Evolutionary conservation across 768 basidiomycete genomes (phyloP).

Genomic region (Tulasnella sp.): DNA sequence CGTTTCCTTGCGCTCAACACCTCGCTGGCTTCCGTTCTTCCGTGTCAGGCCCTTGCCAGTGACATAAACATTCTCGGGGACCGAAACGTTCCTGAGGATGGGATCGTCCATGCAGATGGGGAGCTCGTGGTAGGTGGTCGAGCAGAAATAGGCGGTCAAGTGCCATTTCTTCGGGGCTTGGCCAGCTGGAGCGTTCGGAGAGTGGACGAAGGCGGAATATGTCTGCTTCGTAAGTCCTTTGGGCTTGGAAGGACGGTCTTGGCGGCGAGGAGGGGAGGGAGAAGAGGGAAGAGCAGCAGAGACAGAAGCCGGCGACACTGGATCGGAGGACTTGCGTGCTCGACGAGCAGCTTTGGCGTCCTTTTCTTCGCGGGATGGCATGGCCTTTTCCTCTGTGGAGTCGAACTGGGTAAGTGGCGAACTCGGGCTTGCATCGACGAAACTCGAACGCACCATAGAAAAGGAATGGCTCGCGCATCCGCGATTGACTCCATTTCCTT

Average conservation of each 20-base stretch:
- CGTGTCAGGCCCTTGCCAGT: conserved; percentile 43
- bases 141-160: conserved; percentile 34
- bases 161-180: conserved; percentile 57
- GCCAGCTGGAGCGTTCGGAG: conserved; percentile 39
- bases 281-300: neutral
- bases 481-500: conserved; percentile 73
- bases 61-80: conserved; percentile 60
- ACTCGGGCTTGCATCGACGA: neutral
- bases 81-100: conserved; percentile 52
- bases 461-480: conserved; percentile 63
- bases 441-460: conserved; percentile 40
- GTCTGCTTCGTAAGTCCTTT: conserved; percentile 81
- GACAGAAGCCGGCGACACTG: neutral
- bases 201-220: conserved; percentile 62
- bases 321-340: conserved; percentile 39
- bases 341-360: conserved; percentile 70
- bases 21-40: neutral
- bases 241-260: conserved; percentile 65
- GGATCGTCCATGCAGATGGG: conserved; percentile 67
- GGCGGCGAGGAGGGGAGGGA: conserved; percentile 43
- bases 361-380: conserved; percentile 66
- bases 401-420: too few species aligned
- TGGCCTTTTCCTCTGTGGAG: conserved; percentile 52
- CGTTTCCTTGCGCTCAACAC: neutral
- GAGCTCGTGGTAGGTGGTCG: conserved; percentile 10